phyloP scores from a whole-genome alignment of 495 filamentous ascomycete species.

The Aspergillus haitiensis region DNA sequence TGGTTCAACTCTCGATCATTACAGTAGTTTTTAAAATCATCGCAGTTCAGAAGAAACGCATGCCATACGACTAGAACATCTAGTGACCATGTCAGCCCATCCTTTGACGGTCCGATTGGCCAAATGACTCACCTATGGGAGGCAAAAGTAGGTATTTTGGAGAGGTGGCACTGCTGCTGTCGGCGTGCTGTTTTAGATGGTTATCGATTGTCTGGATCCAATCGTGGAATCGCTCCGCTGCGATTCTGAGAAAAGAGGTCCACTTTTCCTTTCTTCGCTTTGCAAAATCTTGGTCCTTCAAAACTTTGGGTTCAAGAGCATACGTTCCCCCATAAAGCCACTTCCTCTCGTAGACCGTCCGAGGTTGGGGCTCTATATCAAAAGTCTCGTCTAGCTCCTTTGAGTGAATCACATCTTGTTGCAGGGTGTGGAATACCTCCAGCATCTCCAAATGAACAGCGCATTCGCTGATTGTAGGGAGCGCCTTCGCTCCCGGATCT shows the following conservation, averaged over 20 bases:
- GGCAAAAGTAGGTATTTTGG: background rate
- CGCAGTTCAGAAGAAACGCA: slow-evolving; percentile 5
- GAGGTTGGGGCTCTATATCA: background rate
- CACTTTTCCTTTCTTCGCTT: background rate
- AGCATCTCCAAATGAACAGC: background rate
- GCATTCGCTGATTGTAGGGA: slow-evolving; percentile 4
- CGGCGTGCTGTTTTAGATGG: background rate
- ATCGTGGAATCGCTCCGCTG: background rate
- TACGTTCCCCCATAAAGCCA: background rate
- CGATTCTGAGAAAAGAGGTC: background rate
- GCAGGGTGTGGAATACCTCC: background rate
- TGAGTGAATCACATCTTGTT: background rate
- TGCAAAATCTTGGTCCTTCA: background rate
- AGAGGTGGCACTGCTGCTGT: background rate
- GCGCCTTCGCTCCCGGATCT: background rate
- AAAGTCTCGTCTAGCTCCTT: background rate
- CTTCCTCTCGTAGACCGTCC: background rate
- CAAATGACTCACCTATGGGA: background rate
- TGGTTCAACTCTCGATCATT: background rate
- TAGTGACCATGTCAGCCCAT: background rate
- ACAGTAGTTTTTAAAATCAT: slow-evolving; percentile 6
- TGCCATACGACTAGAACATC: slow-evolving; percentile 8
- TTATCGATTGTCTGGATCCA: background rate
- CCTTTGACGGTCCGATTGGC: background rate
- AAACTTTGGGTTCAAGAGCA: background rate